Evolutionary conservation across 305 asterid species (phyloP).

Genomic region (Petunia hybrid): DNA sequence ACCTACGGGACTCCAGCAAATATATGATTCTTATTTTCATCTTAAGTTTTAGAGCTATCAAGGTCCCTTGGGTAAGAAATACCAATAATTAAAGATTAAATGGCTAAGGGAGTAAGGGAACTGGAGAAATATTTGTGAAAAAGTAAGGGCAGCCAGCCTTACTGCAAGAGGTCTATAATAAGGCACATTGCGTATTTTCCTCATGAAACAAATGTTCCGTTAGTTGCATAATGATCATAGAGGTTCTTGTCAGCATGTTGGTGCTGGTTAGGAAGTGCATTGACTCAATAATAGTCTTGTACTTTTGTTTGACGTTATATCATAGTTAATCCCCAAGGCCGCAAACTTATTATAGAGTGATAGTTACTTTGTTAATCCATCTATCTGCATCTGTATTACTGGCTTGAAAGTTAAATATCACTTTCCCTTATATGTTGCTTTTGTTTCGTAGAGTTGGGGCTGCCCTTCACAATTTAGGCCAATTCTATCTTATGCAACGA

Average conservation of each 20-base stretch:
- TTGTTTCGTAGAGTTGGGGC: slow-evolving; percentile 81
- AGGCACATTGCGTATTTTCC: not conserved
- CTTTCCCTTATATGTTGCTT: slow-evolving; percentile 23
- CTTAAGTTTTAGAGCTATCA: not conserved
- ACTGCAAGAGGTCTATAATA: not conserved
- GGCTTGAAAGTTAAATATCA: not conserved
- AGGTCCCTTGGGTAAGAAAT: not conserved
- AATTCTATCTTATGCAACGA: slow-evolving; percentile 70
- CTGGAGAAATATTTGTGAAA: not conserved
- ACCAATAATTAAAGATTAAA: not conserved
- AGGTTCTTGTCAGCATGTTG: not conserved
- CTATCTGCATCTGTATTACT: not conserved
- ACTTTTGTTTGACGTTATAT: slow-evolving; percentile 8
- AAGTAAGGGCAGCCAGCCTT: not conserved
- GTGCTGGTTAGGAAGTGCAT: slow-evolving; percentile 6
- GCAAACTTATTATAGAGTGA: not conserved
- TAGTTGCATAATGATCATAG: not conserved
- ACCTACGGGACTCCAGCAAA: not conserved
- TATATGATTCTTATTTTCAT: not conserved
- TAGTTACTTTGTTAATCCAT: not conserved
- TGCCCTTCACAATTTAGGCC: slow-evolving; percentile 96
- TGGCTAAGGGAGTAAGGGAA: not conserved
- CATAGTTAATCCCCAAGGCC: slow-evolving; percentile 16
- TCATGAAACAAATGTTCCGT: not conserved
- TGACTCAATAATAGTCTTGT: not conserved